Evolutionary conservation across 768 basidiomycete genomes (phyloP).

Genomic region (Paxillus involutus): DNA sequence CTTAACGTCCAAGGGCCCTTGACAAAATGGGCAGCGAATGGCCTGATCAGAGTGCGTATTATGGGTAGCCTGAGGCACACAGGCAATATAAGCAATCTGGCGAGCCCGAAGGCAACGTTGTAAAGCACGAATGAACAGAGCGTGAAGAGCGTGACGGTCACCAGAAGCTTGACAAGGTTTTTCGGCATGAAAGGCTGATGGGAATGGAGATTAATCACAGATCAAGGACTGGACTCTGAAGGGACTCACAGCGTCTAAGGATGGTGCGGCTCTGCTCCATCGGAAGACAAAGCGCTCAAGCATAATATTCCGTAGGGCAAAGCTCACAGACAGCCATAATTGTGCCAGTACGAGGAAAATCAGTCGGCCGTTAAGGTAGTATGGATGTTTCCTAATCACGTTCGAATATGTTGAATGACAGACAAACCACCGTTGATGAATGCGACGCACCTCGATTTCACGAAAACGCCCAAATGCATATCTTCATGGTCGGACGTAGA

Average conservation of each 20-base stretch:
- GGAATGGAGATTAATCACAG: background rate
- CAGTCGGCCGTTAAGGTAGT: constrained; percentile 68
- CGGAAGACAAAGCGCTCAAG: constrained; percentile 57
- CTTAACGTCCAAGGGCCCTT: constrained; percentile 53
- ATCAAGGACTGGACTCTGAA: background rate
- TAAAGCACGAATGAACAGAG: constrained; percentile 39
- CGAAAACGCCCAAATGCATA: constrained; percentile 53
- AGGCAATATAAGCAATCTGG: constrained; percentile 50
- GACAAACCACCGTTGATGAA: background rate
- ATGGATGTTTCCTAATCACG: constrained; percentile 62
- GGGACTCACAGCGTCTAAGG: constrained; percentile 19
- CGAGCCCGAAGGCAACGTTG: constrained; percentile 43
- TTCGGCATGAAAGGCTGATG: constrained; percentile 21
- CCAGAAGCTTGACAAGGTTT: constrained; percentile 23
- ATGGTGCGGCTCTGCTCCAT: constrained; percentile 32
- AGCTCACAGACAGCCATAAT: constrained; percentile 43
- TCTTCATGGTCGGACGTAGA: constrained; percentile 32
- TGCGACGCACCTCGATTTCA: constrained; percentile 59
- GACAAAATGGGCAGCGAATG: constrained; percentile 64
- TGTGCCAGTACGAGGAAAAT: constrained; percentile 62
- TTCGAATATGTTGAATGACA: background rate
- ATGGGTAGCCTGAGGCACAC: constrained; percentile 55
- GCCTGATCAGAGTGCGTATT: constrained; percentile 48
- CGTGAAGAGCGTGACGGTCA: constrained; percentile 43
- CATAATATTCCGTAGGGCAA: constrained; percentile 57